Percentiles rank a stretch among this genome's conserved stretches.
phyloP scores from a whole-genome alignment of 2,329 filamentous ascomycete species.

The Canariomyces notabilis region DNA sequence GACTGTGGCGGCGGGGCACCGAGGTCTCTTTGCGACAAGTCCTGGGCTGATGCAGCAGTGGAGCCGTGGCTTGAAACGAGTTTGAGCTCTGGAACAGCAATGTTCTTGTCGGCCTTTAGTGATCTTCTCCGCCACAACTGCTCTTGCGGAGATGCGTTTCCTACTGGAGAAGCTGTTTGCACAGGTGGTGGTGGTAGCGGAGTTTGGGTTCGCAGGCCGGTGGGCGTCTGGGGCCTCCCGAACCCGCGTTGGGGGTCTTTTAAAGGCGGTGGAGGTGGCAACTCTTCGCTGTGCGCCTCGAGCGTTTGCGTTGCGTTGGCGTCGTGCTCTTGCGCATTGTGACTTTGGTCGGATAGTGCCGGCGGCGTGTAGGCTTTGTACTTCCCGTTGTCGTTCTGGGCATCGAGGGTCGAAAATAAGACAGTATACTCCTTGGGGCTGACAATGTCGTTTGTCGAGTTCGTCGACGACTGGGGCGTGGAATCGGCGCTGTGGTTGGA shows the following conservation, averaged over 20 bases:
- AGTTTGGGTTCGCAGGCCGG: constrained; percentile 6
- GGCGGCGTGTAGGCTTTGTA: constrained; percentile 23
- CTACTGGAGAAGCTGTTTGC: constrained; percentile 12
- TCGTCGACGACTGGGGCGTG: constrained; percentile 35
- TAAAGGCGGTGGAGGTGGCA: constrained; percentile 28
- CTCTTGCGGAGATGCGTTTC: constrained; percentile 18
- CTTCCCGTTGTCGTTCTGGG: constrained; percentile 20
- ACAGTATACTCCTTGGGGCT: constrained; percentile 31
- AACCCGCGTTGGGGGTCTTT: constrained; percentile 25
- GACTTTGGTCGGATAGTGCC: constrained; percentile 25
- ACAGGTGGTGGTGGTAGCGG: constrained; percentile 13
- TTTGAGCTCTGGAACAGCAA: constrained; percentile 45
- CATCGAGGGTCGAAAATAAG: constrained; percentile 28
- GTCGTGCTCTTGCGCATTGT: constrained; percentile 18
- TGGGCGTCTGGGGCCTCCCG: constrained; percentile 15
- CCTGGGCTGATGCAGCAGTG: constrained; percentile 35
- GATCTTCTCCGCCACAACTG: constrained; percentile 49
- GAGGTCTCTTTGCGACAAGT: constrained; percentile 10
- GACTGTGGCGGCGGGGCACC: constrained; percentile 20
- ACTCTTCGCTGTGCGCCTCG: constrained; percentile 7
- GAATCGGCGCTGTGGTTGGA: constrained; percentile 41
- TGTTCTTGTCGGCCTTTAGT: constrained; percentile 42
- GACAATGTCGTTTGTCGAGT: constrained; percentile 31
- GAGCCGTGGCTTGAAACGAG: constrained; percentile 47
- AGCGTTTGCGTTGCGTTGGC: neutral